Base-by-base conservation (phyloP, 225 moss, liverwort and hornwort species). In the Marchantia polymorpha region DNA sequence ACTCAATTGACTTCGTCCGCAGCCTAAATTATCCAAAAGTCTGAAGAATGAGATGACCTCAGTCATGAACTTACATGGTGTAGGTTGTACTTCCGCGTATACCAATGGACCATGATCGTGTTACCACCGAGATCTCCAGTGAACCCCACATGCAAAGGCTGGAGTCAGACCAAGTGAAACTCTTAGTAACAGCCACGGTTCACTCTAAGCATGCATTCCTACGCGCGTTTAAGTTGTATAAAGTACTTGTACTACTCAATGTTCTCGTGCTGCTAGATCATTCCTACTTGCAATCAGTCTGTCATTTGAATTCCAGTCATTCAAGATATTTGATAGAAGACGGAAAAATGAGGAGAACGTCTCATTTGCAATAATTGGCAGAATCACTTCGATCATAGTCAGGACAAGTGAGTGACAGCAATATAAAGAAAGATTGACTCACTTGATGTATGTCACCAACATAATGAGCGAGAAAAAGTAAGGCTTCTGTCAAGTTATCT, bases 381-480 rank as follows among this genome's bases (percentile, higher is more conserved):
- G 55, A 17, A 6, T 25, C 14, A 74, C 46, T 22, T 69, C 12
- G 56, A 30, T 69, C 5, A 65, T 23, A 46, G 8, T 39, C 69
- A 69, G 7, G 65, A 9, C 20, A 75, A 7, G 53, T 31, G 10
- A 19, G 31, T 30, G 8, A 55, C 26, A 75, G 75, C 56, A 10
- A 39, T 30, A 56, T n/a, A 51, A 52, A 73, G 7, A 7, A 52
- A 22, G 29, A 75, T 30, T 52, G 16, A 60, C n/a, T 67, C 29
- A 92, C 94, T 90, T 94, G 96, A 68, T 96, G 94, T 67, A 96
- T 92, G 70, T 96, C 96, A 29, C 92, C 96, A 16, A 96, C 81
- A 79, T 81, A 92, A 76, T 94, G 96, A 16, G 93, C 79, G 72
- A 97, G 86, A 73, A 97, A 94, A 54, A 97, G 88, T 73, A 94